Base-by-base conservation (phyloP, 1,139 yeast genomes). In the Yarrowia galli region DNA sequence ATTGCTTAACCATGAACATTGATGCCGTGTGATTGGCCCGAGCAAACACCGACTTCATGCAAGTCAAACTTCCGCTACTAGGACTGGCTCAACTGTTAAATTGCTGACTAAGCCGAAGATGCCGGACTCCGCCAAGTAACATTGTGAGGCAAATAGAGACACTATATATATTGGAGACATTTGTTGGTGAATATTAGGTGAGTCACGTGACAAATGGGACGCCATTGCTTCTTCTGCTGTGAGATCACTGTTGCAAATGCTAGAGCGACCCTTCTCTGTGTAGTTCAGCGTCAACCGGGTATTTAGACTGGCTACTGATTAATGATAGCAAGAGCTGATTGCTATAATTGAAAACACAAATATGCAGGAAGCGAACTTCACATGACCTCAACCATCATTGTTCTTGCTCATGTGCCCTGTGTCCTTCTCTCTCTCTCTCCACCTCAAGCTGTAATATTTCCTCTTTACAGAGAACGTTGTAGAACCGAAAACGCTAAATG, bases 41-140 rank as follows among this genome's bases (percentile, higher is more conserved):
- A 15, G 28, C 49, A 45, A 45, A 45, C 49, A 18, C 49, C 49
- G 49, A 45, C 49, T 15, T 15, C 15, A 20, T 22, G 23, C 46
- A 42, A 42, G 46, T 20, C 46, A 2, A 18, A 42, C 5, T 13
- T 42, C 20, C 43, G 7, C 32, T n/a, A n/a, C 43, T 40, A 8
- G 4, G n/a, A 16, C 40, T 3, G 7, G 16, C 20, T n/a, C 12
- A 40, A 9, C 16, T 40, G 20, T 8, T 3, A n/a, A 6, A 8
- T 8, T 15, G 49, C 49, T 45, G 49, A 45, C 49, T 45, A 45
- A 45, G 10, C 18, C 22, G 2, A 22, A 22, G 4, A 16, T 22
- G n/a, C 10, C 49, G 49, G 49, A 45, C 32, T 22, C 49, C 28
- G 32, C 3, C 10, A 22, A 22, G 49, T 45, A 23, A 8, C 23